Base-by-base conservation (phyloP, 2,329 filamentous ascomycete species). In the Xylaria digitata region DNA sequence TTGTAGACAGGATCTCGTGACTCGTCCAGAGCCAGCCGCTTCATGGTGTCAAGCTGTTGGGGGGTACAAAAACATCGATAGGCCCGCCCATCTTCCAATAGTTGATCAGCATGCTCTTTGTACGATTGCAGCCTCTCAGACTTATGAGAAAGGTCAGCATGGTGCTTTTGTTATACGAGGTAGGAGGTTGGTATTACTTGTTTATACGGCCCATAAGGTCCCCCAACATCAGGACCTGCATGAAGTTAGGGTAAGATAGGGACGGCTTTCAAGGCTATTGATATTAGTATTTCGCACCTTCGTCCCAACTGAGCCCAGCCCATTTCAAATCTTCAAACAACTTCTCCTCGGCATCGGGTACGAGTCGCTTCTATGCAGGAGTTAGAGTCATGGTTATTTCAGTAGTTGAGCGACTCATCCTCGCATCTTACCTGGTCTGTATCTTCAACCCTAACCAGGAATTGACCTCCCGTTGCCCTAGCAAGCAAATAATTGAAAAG, bases 401-500 rank as follows among this genome's bases (percentile, higher is more conserved):
- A 42, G 13, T 30, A 23, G 32, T 30, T 43, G 4, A 46, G 4
- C 17, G 48, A 23, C 26, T 11, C 2, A n/a, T 23, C 5, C 34
- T 50, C 6, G 26, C 23, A 17, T 61, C 84, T 72, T 80, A 94
- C 92, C 85, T 93, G 92, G 80, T 98, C 96, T 4, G 96, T 99
- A 78, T 99, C 96, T 82, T 99, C 96, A 70, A 99, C 89, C 9
- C 96, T 89, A 56, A 99, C 82, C 11, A 99, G 81, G 75, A 99
- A 99, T 77, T 97, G 91, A 6, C 96, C 96, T 4, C 91, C 90
- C 0, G 96, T 97, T 2, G 91, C 89, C 75, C 90, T 92, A 0
- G 96, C 94, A n/a, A 97, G 85, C 4, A 99, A 83, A 72, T 95
- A 97, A 75, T 97, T 98, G 82, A 94, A 98, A n/a, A 99, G 81